Base-by-base conservation (phyloP, 2,329 filamentous ascomycete genomes). In the Penicillium nordicum region DNA sequence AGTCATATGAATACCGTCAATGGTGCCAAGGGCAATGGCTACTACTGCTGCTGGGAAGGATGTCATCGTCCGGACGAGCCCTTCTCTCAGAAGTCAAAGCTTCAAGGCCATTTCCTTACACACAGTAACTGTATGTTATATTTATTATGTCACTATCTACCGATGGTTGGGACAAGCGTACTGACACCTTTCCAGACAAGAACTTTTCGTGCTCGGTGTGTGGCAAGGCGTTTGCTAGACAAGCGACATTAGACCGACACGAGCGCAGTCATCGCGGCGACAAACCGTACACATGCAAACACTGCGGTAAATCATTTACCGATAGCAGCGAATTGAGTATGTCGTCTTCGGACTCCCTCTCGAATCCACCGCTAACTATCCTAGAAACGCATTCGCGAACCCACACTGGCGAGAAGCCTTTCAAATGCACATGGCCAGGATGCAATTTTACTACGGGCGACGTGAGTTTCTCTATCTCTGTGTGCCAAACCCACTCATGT, bases 31-130 rank as follows among this genome's bases (percentile, higher is more conserved):
- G 74, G 75, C 0, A 70, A 68, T n/a, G 75, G 75, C 2, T 77
- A 76, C 61, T 77, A 77, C 48, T 77, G 75, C 52, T 71, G 74
- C 52, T 77, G 75, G 75, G 68, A 74, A 56, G 74, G 74, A 7
- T 77, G 75, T 18, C 70, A 74, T 55, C 73, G 75, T 1, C 74
- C 74, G 1, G 62, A 75, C 52, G 74, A 77, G 48, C 74, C 75
- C 2, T 77, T 77, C 52, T 77, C 75, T 16, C 75, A 77, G 53
- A 77, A 77, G 58, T 77, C 75, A 3, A 77, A 77, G 53, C 67
- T 77, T 9, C 75, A 77, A 50, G 75, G 75, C 4, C 75, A 77
- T 57, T 77, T 76, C 50, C 57, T 77, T 29, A 77, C 74, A 11
- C 75, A 77, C 57, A 77, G 75, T 59, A 77, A 77, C 51, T 74